Conservation (phyloP, 495 filamentous ascomycete species). For the Hypoxylon lienhwacheense region DNA sequence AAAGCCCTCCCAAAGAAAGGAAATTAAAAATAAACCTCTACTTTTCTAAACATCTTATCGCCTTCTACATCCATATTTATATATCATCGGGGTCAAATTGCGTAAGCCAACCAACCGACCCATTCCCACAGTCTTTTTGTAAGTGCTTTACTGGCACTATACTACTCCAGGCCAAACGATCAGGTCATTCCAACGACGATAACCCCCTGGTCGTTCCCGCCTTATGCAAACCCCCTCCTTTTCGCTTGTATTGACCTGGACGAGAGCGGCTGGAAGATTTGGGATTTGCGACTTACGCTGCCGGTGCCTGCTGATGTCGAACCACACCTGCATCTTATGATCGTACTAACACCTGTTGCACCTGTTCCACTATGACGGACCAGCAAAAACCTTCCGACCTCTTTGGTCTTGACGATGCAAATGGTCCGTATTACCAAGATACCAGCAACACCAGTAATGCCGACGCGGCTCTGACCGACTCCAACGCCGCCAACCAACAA, state of each 20-base stretch:
- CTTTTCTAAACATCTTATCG: slow-evolving; percentile 5
- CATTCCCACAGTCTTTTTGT: slow-evolving; percentile 27
- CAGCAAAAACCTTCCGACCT: slow-evolving; percentile 38
- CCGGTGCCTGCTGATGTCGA: slow-evolving; percentile 41
- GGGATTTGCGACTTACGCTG: no score
- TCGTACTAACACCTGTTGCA: slow-evolving; percentile 37
- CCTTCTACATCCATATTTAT: slow-evolving; percentile 23
- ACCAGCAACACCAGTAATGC: slow-evolving; percentile 32
- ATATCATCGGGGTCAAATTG: slow-evolving; percentile 20
- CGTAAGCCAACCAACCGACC: slow-evolving; percentile 24
- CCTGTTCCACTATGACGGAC: slow-evolving; percentile 35
- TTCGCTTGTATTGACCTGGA: slow-evolving; percentile 30
- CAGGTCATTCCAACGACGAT: slow-evolving; percentile 28
- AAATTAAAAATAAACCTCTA: no score
- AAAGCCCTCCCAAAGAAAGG: no score
- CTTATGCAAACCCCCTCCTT: slow-evolving; percentile 36
- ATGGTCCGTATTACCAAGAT: slow-evolving; percentile 37
- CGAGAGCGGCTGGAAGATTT: slow-evolving; percentile 29
- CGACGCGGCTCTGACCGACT: slow-evolving; percentile 36
- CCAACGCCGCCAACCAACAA: slow-evolving; percentile 35
- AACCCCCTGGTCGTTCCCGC: slow-evolving; percentile 29
- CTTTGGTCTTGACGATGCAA: slow-evolving; percentile 38
- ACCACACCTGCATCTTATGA: slow-evolving; percentile 43
- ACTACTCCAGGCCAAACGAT: slow-evolving; percentile 32
- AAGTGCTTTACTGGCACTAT: slow-evolving; percentile 29